Base-by-base conservation (phyloP, 2,329 filamentous ascomycete species). In the Mycosphaerelloides madeirae region DNA sequence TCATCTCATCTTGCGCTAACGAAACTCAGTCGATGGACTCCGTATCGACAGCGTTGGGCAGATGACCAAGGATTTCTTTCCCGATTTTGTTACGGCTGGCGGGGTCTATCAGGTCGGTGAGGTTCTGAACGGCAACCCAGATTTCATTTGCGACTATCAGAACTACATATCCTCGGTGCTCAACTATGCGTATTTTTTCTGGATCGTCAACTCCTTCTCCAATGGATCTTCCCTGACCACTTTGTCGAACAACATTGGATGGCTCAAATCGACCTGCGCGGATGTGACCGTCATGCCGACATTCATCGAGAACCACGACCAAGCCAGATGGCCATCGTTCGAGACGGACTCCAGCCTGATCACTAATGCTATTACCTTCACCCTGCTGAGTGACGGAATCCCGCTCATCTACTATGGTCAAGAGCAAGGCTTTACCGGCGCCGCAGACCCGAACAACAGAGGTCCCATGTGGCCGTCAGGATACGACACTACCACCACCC, bases 321-420 rank as follows among this genome's bases (percentile, higher is more conserved):
- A 62, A 9, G 57, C 65, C 7, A 64, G 67, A 33, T 66, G 68
- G 43, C 59, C 65, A 1, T 72, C 64, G 49, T 60, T 69, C 46
- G 79, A 74, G 43, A 60, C 65, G 7, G 79, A 83, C 55, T 57
- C 70, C 2, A 62, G 74, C 48, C 69, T 81, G 3, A 74, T 78
- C 34, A 76, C 78, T 58, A 84, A 84, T 53, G 72, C 75, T 2
- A 68, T 83, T 29, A 71, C 77, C 0, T 82, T 79, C 49, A 75
- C 74, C 11, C 72, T 84, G 8, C 71, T 84, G 13, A 67, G 67
- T 2, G 70, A 80, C 41, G 80, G 80, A 13, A 76, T 83, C 31
- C 79, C 80, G 0, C 77, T 82, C 41, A 69, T 83, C 20, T 84
- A 83, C 62, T 75, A 81, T 49, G 80, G 80, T 19, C 77, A 79